These are phyloP conservation scores for Boeremia lycopersici DNA, from an alignment of 2,329 filamentous ascomycete species.

Conservation along the genomic window DNA sequence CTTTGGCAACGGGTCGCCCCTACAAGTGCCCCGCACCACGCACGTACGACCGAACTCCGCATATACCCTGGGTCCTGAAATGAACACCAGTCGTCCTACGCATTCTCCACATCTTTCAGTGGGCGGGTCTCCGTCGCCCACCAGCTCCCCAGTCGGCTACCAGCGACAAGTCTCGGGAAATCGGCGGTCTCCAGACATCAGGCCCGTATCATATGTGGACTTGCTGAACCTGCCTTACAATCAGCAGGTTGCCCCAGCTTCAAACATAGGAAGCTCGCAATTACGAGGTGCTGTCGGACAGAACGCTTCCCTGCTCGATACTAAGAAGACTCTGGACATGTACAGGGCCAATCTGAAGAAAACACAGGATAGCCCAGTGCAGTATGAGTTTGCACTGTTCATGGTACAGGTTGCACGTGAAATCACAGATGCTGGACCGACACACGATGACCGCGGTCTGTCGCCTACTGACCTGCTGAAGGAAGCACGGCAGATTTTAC, in stretches of 20 bases:
- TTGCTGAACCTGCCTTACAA: slow-evolving; percentile 74
- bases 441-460: slow-evolving; percentile 50
- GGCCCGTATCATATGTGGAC: slow-evolving; percentile 66
- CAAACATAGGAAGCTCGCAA: slow-evolving; percentile 77
- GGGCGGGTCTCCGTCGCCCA: slow-evolving; percentile 47
- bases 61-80: slow-evolving; percentile 76
- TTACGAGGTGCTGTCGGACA: slow-evolving; percentile 80
- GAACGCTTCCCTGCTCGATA: slow-evolving; percentile 88
- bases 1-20: slow-evolving; percentile 35
- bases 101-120: slow-evolving; percentile 59
- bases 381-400: slow-evolving; percentile 96
- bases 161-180: slow-evolving; percentile 58
- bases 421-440: slow-evolving; percentile 50
- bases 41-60: slow-evolving; percentile 74
- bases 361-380: slow-evolving; percentile 84
- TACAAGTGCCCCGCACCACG: slow-evolving; percentile 59
- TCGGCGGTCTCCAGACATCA: slow-evolving; percentile 61
- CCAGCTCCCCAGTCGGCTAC: slow-evolving; percentile 50
- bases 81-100: slow-evolving; percentile 65
- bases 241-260: slow-evolving; percentile 71
- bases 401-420: slow-evolving; percentile 89
- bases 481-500: slow-evolving; percentile 88
- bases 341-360: slow-evolving; percentile 97
- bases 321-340: slow-evolving; percentile 96
- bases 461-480: slow-evolving; percentile 70